Evolutionary conservation across 2,329 filamentous ascomycete genomes (phyloP).

Genomic region (Ilyonectria robusta): DNA sequence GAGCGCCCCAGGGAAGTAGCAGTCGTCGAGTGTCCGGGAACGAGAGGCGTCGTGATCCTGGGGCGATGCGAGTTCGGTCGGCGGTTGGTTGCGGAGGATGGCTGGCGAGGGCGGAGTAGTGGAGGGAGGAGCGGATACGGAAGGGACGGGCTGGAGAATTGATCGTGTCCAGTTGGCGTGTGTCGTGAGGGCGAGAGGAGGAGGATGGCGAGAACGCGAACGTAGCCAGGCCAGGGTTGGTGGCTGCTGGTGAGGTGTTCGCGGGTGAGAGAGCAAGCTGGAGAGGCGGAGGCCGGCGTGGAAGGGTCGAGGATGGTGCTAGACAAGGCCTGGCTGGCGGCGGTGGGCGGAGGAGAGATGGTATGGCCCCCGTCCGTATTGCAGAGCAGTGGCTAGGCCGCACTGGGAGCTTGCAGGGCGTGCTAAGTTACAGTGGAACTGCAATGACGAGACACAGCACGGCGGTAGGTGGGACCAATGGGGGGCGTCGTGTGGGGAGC

Average conservation of each 20-base stretch:
- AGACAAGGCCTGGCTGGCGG: slow-evolving; percentile 18
- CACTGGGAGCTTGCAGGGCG: not conserved
- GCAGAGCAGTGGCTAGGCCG: slow-evolving; percentile 27
- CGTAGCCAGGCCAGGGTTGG: not conserved
- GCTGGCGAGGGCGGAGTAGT: slow-evolving; percentile 37
- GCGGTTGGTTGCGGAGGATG: slow-evolving; percentile 36
- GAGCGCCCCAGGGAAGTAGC: slow-evolving; percentile 21
- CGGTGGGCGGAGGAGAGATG: slow-evolving; percentile 3
- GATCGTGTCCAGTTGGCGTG: slow-evolving; percentile 33
- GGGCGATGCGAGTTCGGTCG: slow-evolving; percentile 12
- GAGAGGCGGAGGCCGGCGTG: slow-evolving; percentile 18
- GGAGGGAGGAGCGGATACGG: slow-evolving; percentile 35
- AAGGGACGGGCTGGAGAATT: slow-evolving; percentile 37
- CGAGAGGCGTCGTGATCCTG: slow-evolving; percentile 14
- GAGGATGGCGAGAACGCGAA: slow-evolving; percentile 15
- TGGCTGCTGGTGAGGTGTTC: slow-evolving; percentile 7
- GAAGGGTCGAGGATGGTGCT: slow-evolving; percentile 26
- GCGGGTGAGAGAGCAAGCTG: not conserved
- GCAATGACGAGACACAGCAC: slow-evolving; percentile 48
- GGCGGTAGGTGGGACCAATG: slow-evolving; percentile 43
- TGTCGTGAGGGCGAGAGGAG: slow-evolving; percentile 7
- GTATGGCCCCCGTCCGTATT: slow-evolving; percentile 15
- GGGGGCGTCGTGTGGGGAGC: slow-evolving; percentile 40
- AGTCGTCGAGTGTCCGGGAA: slow-evolving; percentile 3
- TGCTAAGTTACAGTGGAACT: slow-evolving; percentile 26